Conservation (phyloP, 1,284 basidiomycete genomes). For the Baeospora myosura region DNA sequence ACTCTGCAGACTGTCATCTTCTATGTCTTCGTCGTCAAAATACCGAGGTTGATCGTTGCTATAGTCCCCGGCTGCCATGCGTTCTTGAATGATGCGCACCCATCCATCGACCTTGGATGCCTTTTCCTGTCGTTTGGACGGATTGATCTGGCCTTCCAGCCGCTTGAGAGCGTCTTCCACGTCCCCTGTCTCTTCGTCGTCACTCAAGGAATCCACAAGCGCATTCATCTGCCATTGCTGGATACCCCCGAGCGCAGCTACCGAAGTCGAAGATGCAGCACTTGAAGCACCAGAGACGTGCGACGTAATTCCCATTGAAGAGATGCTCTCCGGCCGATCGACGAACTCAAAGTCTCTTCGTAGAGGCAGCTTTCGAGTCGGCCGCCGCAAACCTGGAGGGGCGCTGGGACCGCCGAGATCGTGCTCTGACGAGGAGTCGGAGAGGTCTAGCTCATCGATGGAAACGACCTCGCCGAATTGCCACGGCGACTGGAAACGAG, state of each 20-base stretch:
- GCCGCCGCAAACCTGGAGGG: slow-evolving; percentile 52
- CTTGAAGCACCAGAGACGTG: slow-evolving; percentile 47
- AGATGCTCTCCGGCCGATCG: slow-evolving; percentile 62
- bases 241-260: slow-evolving; percentile 47
- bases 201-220: slow-evolving; percentile 67
- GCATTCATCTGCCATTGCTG: slow-evolving; percentile 77
- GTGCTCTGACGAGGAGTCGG: slow-evolving; percentile 59
- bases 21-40: slow-evolving; percentile 38
- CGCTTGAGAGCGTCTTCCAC: slow-evolving; percentile 72
- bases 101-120: slow-evolving; percentile 73
- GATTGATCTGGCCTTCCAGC: slow-evolving; percentile 79
- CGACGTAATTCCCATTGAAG: slow-evolving; percentile 66
- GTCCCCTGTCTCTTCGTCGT: slow-evolving; percentile 67
- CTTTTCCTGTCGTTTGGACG: slow-evolving; percentile 59
- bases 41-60: slow-evolving; percentile 46
- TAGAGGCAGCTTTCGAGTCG: slow-evolving; percentile 53
- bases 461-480: slow-evolving; percentile 64
- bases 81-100: slow-evolving; percentile 65
- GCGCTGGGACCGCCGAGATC: slow-evolving; percentile 27
- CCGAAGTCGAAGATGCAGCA: slow-evolving; percentile 33
- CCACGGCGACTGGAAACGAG: slow-evolving; percentile 35
- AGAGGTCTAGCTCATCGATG: slow-evolving; percentile 67
- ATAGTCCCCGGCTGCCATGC: slow-evolving; percentile 55
- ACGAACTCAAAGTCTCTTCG: slow-evolving; percentile 75
- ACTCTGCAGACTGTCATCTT: slow-evolving; percentile 27